These are phyloP conservation scores for Heritiera littoralis DNA, from an alignment of 345 rosid genomes.

Conservation along the genomic window DNA sequence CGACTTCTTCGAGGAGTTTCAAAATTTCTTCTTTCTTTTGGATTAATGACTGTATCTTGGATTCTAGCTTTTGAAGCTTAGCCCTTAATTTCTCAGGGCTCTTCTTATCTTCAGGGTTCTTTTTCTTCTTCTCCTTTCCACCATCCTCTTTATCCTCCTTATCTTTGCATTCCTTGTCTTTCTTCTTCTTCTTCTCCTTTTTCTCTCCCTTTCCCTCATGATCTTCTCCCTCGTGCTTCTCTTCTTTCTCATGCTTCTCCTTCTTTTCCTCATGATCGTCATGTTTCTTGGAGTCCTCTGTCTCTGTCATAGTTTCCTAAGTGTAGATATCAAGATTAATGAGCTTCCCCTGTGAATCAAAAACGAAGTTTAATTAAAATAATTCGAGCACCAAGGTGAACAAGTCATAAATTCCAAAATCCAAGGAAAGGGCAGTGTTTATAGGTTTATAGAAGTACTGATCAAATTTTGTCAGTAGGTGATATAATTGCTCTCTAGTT, in stretches of 20 bases:
- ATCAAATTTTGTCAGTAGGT: background rate
- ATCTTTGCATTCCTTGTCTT: slow-evolving; percentile 16
- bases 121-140: slow-evolving; percentile 44
- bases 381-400: background rate
- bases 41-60: slow-evolving; percentile 58
- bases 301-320: slow-evolving; percentile 37
- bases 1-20: slow-evolving; percentile 48
- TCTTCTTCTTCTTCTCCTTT: slow-evolving; percentile 35
- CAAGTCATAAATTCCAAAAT: background rate
- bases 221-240: slow-evolving; percentile 34
- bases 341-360: background rate
- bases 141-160: slow-evolving; percentile 27
- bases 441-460: background rate
- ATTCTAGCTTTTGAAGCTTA: slow-evolving; percentile 62
- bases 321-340: background rate
- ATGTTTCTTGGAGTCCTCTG: slow-evolving; percentile 33
- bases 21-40: slow-evolving; percentile 56
- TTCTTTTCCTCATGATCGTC: slow-evolving; percentile 22
- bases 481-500: background rate
- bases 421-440: background rate
- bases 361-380: background rate
- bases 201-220: slow-evolving; percentile 31
- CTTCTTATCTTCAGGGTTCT: slow-evolving; percentile 70
- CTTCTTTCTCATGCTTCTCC: slow-evolving; percentile 27
- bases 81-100: slow-evolving; percentile 62